Evolutionary conservation across 768 basidiomycete species (phyloP).

Genomic region (Mycena sanguinolenta): DNA sequence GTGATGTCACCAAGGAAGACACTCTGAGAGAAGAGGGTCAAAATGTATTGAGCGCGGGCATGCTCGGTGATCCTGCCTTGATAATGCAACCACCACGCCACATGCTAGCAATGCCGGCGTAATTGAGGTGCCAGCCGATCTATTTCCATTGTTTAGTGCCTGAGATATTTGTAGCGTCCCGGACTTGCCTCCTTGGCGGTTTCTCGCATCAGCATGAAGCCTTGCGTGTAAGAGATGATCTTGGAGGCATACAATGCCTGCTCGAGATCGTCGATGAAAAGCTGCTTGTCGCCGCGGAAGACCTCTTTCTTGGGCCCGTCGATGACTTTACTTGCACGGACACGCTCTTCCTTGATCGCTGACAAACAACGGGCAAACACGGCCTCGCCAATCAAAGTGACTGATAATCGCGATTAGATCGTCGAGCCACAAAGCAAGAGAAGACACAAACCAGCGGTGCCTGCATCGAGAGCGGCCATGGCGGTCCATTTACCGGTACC

Average conservation of each 20-base stretch:
- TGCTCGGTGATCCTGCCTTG: slow-evolving; percentile 65
- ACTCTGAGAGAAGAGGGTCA: slow-evolving; percentile 58
- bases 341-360: slow-evolving; percentile 95
- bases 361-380: slow-evolving; percentile 99
- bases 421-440: slow-evolving; percentile 19
- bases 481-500: slow-evolving; percentile 99
- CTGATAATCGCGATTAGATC: slow-evolving; percentile 53
- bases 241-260: slow-evolving; percentile 99
- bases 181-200: slow-evolving; percentile 88
- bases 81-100: slow-evolving; percentile 99
- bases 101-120: slow-evolving; percentile 97
- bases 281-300: slow-evolving; percentile 98
- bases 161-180: neutral
- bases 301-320: slow-evolving; percentile 91
- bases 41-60: neutral
- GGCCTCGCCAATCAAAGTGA: slow-evolving; percentile 99
- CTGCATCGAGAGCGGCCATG: slow-evolving; percentile 94
- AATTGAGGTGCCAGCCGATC: slow-evolving; percentile 94
- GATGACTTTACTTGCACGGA: slow-evolving; percentile 91
- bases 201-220: slow-evolving; percentile 99
- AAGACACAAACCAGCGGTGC: slow-evolving; percentile 75
- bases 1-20: slow-evolving; percentile 97
- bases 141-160: slow-evolving; percentile 42
- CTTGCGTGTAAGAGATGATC: slow-evolving; percentile 99
- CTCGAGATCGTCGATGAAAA: slow-evolving; percentile 99